Base-by-base conservation (phyloP, 371 early-diverging fungal species). In the Mucor circinelloides region DNA sequence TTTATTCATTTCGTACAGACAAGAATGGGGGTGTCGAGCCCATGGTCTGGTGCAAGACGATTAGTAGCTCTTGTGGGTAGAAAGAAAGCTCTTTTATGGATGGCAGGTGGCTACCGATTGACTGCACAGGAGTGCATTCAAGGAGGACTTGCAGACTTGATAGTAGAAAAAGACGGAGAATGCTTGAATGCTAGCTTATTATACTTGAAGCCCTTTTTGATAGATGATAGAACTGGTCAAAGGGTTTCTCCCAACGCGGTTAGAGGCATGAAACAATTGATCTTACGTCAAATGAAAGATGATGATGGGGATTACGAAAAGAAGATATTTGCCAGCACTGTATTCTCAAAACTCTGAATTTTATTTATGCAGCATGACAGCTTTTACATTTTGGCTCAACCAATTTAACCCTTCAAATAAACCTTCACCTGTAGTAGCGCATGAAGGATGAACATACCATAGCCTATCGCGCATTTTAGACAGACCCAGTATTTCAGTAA, bases 361-460 rank as follows among this genome's bases (percentile, higher is more conserved):
- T 56, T 56, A 56, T 56, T 56, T 56, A 56, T 32, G 30, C 6
- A 19, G 19, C 56, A 56, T n/a, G 2, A 63, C 55, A 30, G 61
- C 52, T 56, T 93, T 93, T 72, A 92, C 89, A 74, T 94, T 93
- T 80, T 93, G 90, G 78, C 91, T 92, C 81, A 94, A 82, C 95
- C 95, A 95, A 74, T 89, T 90, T 63, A 95, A 82, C 27, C 95
- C 95, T 75, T 95, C 94, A 80, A 90, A 91, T 55, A 95, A 81
- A 59, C 95, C 95, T 65, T 95, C 94, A 27, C 95, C 95, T 6
- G 92, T 91, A 12, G 92, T 92, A 2, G 94, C 95, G 64, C 93
- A 93, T 9, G 93, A 89, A 44, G 93, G 91, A 74, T 93, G 93
- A 62, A 94, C 92, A 76, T 92, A 92, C 94, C 94, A 95, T 44